These are phyloP conservation scores for Sordariomycetes sp. DNA, from an alignment of 2,329 filamentous ascomycete genomes.

Conservation along the genomic window DNA sequence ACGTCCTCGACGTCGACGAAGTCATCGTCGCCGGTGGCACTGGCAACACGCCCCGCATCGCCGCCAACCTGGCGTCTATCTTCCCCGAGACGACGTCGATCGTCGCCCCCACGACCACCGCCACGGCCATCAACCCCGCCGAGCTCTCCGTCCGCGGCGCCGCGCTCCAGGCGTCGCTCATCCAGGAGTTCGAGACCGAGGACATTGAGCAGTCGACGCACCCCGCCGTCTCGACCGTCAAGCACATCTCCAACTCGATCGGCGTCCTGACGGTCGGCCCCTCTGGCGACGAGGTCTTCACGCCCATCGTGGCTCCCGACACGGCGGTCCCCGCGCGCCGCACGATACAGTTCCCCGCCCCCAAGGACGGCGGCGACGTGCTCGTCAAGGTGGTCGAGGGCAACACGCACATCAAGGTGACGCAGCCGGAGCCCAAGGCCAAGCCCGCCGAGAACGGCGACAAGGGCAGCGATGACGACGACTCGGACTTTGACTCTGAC, in stretches of 20 bases:
- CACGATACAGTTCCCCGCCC: conserved; percentile 63
- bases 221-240: conserved; percentile 85
- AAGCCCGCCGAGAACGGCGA: conserved; percentile 53
- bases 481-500: conserved; percentile 41
- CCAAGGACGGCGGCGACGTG: conserved; percentile 75
- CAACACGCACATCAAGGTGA: conserved; percentile 81
- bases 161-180: conserved; percentile 86
- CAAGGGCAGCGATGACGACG: conserved; percentile 55
- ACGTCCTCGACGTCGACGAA: conserved; percentile 87
- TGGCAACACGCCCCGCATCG: conserved; percentile 87
- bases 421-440: conserved; percentile 68
- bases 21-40: conserved; percentile 87
- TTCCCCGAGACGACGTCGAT: conserved; percentile 73
- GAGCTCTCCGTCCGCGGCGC: conserved; percentile 82
- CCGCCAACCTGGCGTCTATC: conserved; percentile 61
- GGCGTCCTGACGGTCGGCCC: conserved; percentile 60
- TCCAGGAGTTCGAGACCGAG: conserved; percentile 85
- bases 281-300: conserved; percentile 57
- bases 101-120: conserved; percentile 67
- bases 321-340: conserved; percentile 84
- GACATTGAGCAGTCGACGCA: conserved; percentile 96
- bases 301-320: conserved; percentile 69
- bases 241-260: conserved; percentile 78
- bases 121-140: conserved; percentile 79
- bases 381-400: conserved; percentile 83